phyloP scores from a whole-genome alignment of 139 green algal genomes.

The Coccomyxa sp. region DNA sequence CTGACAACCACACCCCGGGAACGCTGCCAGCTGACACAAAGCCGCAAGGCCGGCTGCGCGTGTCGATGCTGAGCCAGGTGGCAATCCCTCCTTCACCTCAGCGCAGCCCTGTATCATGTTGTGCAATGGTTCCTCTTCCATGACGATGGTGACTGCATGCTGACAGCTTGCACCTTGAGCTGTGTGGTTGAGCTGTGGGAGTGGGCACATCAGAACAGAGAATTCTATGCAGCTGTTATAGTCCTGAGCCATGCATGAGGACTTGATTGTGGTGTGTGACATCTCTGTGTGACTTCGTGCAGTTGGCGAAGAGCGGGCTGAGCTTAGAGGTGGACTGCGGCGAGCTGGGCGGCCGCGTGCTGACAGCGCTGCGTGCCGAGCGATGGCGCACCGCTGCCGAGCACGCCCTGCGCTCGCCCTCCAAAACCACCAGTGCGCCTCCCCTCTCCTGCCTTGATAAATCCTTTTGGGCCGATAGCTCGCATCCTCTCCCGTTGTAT shows the following conservation, averaged over 20 bases:
- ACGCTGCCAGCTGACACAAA: not conserved
- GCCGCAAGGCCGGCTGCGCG: too few species aligned
- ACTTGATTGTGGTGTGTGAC: too few species aligned
- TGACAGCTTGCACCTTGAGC: too few species aligned
- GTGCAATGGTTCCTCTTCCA: too few species aligned
- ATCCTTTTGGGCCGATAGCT: not conserved
- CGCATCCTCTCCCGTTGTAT: too few species aligned
- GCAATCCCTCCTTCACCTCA: not conserved
- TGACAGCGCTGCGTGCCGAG: slow-evolving; percentile 36
- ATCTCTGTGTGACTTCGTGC: not conserved
- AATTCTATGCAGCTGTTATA: too few species aligned
- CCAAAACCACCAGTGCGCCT: slow-evolving; percentile 12
- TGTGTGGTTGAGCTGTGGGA: too few species aligned
- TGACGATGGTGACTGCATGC: too few species aligned
- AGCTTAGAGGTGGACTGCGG: slow-evolving; percentile 35
- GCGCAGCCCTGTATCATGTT: not conserved
- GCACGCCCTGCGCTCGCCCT: slow-evolving; percentile 2
- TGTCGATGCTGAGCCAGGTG: not conserved
- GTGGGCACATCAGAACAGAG: too few species aligned
- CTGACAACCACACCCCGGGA: not conserved
- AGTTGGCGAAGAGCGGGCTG: slow-evolving; percentile 35
- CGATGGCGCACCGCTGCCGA: slow-evolving; percentile 29
- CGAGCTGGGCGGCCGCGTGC: slow-evolving; percentile 16
- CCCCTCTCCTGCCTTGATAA: not conserved
- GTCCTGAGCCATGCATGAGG: too few species aligned